Conservation (phyloP, 208 protist species). For the Leishmania aethiopica region DNA sequence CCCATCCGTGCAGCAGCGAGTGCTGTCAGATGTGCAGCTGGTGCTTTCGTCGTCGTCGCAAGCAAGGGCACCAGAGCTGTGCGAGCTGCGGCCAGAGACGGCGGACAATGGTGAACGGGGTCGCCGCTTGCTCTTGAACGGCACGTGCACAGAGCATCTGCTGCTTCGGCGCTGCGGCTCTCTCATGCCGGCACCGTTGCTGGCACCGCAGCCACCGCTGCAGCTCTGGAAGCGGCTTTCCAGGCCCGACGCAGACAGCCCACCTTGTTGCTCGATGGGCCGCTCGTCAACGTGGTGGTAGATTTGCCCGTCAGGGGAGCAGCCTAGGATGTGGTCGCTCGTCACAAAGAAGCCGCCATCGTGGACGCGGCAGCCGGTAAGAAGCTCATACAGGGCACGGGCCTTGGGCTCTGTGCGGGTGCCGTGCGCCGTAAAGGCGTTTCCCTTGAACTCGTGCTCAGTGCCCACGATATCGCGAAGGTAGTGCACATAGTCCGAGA, state of each 20-base stretch:
- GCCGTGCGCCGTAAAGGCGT: conserved; percentile 77
- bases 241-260: neutral
- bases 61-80: neutral
- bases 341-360: conserved; percentile 87
- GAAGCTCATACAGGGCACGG: conserved; percentile 79
- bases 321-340: conserved; percentile 62
- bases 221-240: neutral
- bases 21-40: neutral
- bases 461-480: conserved; percentile 76
- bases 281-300: neutral
- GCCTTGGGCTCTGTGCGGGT: conserved; percentile 84
- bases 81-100: neutral
- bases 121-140: conserved; percentile 43
- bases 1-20: neutral
- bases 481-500: conserved; percentile 87
- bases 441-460: conserved; percentile 80
- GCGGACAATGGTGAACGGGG: neutral
- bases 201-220: neutral
- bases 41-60: neutral
- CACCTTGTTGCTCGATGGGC: conserved; percentile 2
- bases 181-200: neutral
- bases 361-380: conserved; percentile 66
- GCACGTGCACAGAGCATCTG: conserved; percentile 40
- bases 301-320: conserved; percentile 83
- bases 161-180: neutral